Conservation (phyloP, 495 filamentous ascomycete species). For the Penicillium canariense region DNA sequence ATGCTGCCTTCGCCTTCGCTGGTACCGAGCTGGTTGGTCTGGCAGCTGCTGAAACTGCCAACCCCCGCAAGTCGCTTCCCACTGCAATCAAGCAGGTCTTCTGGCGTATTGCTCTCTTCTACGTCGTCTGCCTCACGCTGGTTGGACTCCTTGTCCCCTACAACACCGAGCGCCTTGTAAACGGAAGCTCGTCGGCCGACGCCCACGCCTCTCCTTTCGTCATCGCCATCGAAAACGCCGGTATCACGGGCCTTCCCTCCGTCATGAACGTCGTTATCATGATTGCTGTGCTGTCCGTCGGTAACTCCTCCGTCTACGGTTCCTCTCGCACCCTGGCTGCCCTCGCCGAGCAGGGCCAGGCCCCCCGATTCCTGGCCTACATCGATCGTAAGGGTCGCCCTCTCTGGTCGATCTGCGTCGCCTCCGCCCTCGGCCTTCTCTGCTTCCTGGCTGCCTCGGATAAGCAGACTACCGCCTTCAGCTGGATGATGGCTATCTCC, state of each 20-base stretch:
- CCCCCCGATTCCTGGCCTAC: constrained; percentile 72
- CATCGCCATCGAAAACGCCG: constrained; percentile 79
- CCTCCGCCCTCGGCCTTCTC: constrained; percentile 70
- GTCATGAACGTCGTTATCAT: constrained; percentile 91
- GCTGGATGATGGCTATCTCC: constrained; percentile 88
- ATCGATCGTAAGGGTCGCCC: constrained; percentile 84
- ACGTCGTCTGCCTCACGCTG: constrained; percentile 69
- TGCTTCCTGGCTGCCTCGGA: constrained; percentile 72
- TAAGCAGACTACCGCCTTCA: constrained; percentile 63
- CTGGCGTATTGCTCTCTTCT: constrained; percentile 91
- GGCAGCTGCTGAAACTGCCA: constrained; percentile 82
- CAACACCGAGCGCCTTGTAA: constrained; percentile 57
- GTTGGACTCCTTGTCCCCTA: constrained; percentile 77
- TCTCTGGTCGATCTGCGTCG: constrained; percentile 66
- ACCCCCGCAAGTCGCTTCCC: constrained; percentile 82
- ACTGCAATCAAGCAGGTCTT: constrained; percentile 92
- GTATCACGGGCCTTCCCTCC: constrained; percentile 70
- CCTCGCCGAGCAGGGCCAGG: constrained; percentile 81
- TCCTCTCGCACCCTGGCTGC: constrained; percentile 84
- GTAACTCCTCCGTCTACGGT: constrained; percentile 84
- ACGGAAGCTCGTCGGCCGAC: constrained; percentile 53
- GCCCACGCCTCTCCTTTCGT: constrained; percentile 83
- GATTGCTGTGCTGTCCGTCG: constrained; percentile 82
- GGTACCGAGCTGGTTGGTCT: constrained; percentile 94
- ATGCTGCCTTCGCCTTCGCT: constrained; percentile 86